Evolutionary conservation across 1,284 basidiomycete genomes (phyloP), one percentile per base, ranked within the genome.

Genomic region (Cronartium quercuum): DNA sequence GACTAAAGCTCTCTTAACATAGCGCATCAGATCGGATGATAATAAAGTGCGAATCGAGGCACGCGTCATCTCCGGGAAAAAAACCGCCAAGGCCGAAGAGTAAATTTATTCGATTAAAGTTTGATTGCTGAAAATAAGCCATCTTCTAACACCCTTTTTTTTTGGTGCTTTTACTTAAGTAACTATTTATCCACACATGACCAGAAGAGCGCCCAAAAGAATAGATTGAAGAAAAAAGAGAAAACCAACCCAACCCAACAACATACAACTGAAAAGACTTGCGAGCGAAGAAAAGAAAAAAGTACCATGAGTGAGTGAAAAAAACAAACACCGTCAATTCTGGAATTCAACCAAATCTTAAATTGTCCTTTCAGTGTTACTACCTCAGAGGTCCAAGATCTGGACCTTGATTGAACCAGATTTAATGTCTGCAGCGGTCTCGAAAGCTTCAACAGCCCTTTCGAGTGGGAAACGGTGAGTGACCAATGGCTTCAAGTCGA

Each of bases 401-500:
- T 66, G 63, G 24, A 66, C 64, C 40, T 74, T 66, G 38, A 74
- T 66, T 29, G 79, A 77, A 0, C 79, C 78, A 58, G 78, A 79
- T 18, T 76, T 89, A 77, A 91, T 88, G 75, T 88, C 85, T 51
- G 86, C 86, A 21, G 90, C 91, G 15, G 88, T 87, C 77, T 91
- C 84, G 85, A 97, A 94, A 4, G 94, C 94, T 75, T 85, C 84
- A 63, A 88, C 84, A 29, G 92, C 91, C 55, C 90, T 83, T 58
- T 88, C 85, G 78, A 95, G 89, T 21, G 85, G 81, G 83, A 89
- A 94, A 37, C 89, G 85, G 81, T 94, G 91, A 6, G 93, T 92
- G 67, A 96, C 90, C 51, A 97, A 85, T 13, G 91, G 89, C 83
- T 91, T 93, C 77, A 96, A 85, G 83, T 95, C 85, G 80, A 96